Evolutionary conservation across 306 rosid genomes (phyloP), one percentile per base, ranked within the genome.

Genomic region (Bauhinia variegata): DNA sequence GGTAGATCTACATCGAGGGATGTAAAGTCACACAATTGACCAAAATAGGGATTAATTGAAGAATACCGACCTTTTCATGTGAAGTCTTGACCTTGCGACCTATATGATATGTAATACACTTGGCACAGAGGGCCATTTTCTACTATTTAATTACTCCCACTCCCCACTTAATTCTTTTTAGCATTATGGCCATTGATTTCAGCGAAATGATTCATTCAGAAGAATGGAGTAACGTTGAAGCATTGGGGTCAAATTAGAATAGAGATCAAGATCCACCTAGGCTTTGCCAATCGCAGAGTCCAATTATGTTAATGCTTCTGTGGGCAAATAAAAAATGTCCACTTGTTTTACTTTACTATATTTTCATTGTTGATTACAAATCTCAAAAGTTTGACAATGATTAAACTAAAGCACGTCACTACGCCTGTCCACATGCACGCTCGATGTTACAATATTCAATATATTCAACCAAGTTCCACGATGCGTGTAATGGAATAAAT

Each of bases 61-160:
- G 72, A 23, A 50, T 30, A 60, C 77, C 76, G 41, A 72, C 58
- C 66, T n/a, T n/a, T n/a, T 78, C 73, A 79, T 58, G 51, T 68
- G 79, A 75, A 10, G 71, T 23, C 68, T 76, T 78, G 80, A 80
- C 76, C 43, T 32, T 59, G 2, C 16, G 6, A 18, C 18, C 5
- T 31, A 43, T n/a, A n/a, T n/a, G n/a, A n/a, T n/a, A n/a, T n/a
- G n/a, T n/a, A n/a, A n/a, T n/a, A n/a, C n/a, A n/a, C n/a, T n/a
- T n/a, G n/a, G n/a, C n/a, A n/a, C n/a, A n/a, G n/a, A n/a, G n/a
- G n/a, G n/a, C n/a, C n/a, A n/a, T n/a, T n/a, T n/a, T n/a, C n/a
- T n/a, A n/a, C n/a, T n/a, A n/a, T n/a, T n/a, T n/a, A n/a, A n/a
- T n/a, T n/a, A n/a, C n/a, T n/a, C n/a, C n/a, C n/a, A n/a, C n/a